These are phyloP conservation scores for Scheffersomyces stipitis DNA, from an alignment of 805 yeast genomes.

Conservation along the genomic window DNA sequence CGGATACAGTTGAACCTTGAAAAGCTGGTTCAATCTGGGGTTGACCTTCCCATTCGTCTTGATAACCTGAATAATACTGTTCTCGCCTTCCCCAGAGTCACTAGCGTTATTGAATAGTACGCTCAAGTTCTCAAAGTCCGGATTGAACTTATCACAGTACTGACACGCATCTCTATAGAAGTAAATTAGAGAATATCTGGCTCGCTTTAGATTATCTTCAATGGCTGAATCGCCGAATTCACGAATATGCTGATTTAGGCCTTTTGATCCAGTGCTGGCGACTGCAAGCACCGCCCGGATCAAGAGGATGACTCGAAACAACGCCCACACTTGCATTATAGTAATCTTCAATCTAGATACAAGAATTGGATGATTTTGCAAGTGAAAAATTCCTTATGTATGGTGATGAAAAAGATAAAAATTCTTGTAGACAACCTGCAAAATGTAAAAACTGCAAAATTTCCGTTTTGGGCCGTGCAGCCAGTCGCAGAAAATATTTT, in stretches of 20 bases:
- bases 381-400: no score
- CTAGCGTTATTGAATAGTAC: conserved; percentile 41
- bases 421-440: background rate
- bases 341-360: no score
- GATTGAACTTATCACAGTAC: conserved; percentile 32
- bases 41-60: conserved; percentile 28
- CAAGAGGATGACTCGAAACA: no score
- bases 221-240: conserved; percentile 11
- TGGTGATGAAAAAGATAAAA: background rate
- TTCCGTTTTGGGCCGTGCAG: no score
- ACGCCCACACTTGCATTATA: no score
- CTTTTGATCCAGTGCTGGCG: background rate
- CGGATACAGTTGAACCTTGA: conserved; percentile 48
- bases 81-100: conserved; percentile 25
- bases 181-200: conserved; percentile 42
- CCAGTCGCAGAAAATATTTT: no score
- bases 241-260: conserved; percentile 1
- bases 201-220: conserved; percentile 14
- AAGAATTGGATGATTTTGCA: no score
- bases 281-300: background rate
- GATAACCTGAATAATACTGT: conserved; percentile 35
- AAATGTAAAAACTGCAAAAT: no score
- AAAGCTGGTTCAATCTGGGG: conserved; percentile 35
- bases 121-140: conserved; percentile 38
- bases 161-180: conserved; percentile 44